Evolutionary conservation across 345 rosid species (phyloP).

Genomic region (Gossypium mustelinum): DNA sequence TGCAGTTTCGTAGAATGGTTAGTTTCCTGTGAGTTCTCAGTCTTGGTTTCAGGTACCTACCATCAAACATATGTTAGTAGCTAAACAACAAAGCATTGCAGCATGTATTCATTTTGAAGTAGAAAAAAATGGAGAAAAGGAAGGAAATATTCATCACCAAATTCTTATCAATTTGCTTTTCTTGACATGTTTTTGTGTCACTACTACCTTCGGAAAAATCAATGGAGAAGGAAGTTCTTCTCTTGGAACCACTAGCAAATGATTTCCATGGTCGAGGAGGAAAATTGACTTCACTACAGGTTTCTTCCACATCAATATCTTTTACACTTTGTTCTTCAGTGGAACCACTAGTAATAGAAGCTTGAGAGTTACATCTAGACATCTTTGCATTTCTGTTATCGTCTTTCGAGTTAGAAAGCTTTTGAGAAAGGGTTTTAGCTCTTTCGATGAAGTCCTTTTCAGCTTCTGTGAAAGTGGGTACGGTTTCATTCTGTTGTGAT

Average conservation of each 20-base stretch:
- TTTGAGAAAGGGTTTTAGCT: conserved; percentile 12
- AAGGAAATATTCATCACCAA: conserved; percentile 26
- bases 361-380: conserved; percentile 32
- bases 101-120: not conserved
- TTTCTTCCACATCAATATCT: conserved; percentile 24
- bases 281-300: not conserved
- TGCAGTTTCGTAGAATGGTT: conserved; percentile 22
- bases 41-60: conserved; percentile 5
- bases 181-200: conserved; percentile 17
- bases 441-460: conserved; percentile 18
- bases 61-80: conserved; percentile 2
- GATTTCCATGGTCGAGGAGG: conserved; percentile 5
- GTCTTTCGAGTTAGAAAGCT: conserved; percentile 20
- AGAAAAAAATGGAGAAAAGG: conserved; percentile 1
- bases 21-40: not conserved
- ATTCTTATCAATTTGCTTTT: conserved; percentile 23
- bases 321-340: conserved; percentile 27
- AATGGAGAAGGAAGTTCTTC: not conserved
- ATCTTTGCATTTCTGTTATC: conserved; percentile 16
- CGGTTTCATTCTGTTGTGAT: conserved; percentile 23
- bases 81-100: not conserved
- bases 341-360: conserved; percentile 24
- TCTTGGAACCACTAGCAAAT: not conserved
- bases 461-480: conserved; percentile 19
- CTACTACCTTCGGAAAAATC: conserved; percentile 5